Conservation (phyloP, 371 early-diverging fungal species). For the Chytridium lagenaria region DNA sequence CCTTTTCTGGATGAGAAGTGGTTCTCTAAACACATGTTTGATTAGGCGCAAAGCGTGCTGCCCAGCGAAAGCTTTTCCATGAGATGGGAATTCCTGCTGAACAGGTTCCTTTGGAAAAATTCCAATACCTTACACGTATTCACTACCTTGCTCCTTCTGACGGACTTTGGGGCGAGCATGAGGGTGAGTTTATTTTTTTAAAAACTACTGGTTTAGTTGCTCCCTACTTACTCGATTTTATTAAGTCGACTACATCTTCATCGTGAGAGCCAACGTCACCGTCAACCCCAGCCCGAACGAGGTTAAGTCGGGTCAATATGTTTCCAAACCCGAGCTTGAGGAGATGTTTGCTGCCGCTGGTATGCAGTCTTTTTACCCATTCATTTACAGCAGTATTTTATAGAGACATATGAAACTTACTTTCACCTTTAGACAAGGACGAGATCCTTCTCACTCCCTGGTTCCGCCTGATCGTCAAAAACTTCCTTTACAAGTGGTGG, state of each 20-base stretch:
- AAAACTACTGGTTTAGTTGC: constrained; percentile 18
- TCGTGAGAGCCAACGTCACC: constrained; percentile 74
- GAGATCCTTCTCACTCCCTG: constrained; percentile 85
- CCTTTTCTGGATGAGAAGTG: neutral
- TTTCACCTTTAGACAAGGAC: constrained; percentile 43
- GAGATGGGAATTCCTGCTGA: constrained; percentile 88
- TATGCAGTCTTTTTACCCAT: constrained; percentile 35
- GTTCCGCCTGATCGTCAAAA: constrained; percentile 91
- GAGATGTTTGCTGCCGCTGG: constrained; percentile 71
- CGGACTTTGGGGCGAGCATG: constrained; percentile 97
- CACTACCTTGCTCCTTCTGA: constrained; percentile 94
- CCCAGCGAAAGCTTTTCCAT: constrained; percentile 92
- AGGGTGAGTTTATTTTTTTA: constrained; percentile 49
- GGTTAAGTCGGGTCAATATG: constrained; percentile 75
- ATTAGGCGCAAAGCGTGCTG: constrained; percentile 75
- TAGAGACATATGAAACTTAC: neutral
- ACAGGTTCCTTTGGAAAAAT: constrained; percentile 76
- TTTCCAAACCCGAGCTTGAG: constrained; percentile 77
- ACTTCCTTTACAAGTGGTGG: constrained; percentile 96
- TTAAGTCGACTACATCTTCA: constrained; percentile 89
- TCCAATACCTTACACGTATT: constrained; percentile 90
- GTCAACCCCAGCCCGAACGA: constrained; percentile 79
- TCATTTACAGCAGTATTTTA: neutral
- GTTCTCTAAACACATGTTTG: neutral
- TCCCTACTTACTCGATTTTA: neutral